These are phyloP conservation scores for Yamadazyma sp. DNA, from an alignment of 805 yeast genomes.

Conservation along the genomic window DNA sequence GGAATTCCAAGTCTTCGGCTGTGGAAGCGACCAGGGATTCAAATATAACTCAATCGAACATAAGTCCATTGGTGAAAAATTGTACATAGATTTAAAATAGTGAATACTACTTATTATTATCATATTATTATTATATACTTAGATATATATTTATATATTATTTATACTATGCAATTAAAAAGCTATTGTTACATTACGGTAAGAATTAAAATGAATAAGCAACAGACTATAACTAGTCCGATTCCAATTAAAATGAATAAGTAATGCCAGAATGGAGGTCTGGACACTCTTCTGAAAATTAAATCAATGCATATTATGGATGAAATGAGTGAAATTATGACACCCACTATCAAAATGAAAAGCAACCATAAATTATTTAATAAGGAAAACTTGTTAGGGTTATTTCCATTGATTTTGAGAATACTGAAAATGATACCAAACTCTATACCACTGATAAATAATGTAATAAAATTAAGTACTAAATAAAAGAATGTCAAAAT, in stretches of 20 bases:
- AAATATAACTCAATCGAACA: conserved; percentile 22
- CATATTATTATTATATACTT: too few relatives aligned
- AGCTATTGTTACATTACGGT: not conserved
- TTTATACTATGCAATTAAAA: conserved; percentile 4
- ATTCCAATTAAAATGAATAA: conserved; percentile 9
- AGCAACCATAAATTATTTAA: conserved; percentile 32
- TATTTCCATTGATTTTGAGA: conserved; percentile 16
- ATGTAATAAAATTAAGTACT: conserved; percentile 27
- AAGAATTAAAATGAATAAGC: conserved; percentile 5
- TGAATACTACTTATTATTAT: not conserved
- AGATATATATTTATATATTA: too few relatives aligned
- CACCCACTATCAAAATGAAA: conserved; percentile 28
- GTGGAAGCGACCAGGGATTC: conserved; percentile 34
- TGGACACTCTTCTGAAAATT: conserved; percentile 27
- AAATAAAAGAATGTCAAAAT: conserved; percentile 32
- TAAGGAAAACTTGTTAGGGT: conserved; percentile 21
- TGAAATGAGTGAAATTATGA: conserved; percentile 29
- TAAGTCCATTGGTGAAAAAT: conserved; percentile 27
- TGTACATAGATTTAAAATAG: not conserved
- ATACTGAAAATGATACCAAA: conserved; percentile 38
- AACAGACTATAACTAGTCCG: conserved; percentile 7
- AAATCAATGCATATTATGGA: conserved; percentile 35
- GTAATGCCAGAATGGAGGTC: conserved; percentile 22
- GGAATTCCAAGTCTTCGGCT: conserved; percentile 22
- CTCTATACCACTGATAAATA: conserved; percentile 39